Evolutionary conservation across 2,329 filamentous ascomycete genomes (phyloP).

Genomic region (Calonectria naviculata): DNA sequence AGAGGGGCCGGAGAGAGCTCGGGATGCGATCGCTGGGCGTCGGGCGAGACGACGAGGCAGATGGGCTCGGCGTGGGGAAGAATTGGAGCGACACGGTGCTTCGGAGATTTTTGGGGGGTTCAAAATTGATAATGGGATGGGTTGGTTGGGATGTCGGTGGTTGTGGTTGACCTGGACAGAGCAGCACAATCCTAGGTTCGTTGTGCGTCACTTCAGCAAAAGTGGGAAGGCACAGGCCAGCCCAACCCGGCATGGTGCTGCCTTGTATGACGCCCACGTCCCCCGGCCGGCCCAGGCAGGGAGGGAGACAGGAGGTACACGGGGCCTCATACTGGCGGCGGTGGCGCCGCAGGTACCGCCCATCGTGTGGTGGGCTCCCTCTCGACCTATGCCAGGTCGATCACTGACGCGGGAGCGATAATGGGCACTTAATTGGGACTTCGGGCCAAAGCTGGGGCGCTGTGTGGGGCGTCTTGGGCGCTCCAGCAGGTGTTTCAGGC

Average conservation of each 20-base stretch:
- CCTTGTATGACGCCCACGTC: conserved; percentile 38
- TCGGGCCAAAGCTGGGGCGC: not conserved
- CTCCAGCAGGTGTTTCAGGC: conserved; percentile 6
- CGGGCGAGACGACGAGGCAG: not conserved
- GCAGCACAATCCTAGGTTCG: not conserved
- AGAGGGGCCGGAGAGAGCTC: conserved; percentile 1
- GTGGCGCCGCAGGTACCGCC: conserved; percentile 9
- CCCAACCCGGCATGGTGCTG: conserved; percentile 19
- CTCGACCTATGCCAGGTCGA: conserved; percentile 6
- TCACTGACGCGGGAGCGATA: not conserved
- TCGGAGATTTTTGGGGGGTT: not conserved
- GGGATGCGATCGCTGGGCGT: not conserved
- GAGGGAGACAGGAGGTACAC: not conserved
- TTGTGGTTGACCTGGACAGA: not conserved
- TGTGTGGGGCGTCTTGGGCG: conserved; percentile 13
- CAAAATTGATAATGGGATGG: not conserved
- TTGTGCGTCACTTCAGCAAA: conserved; percentile 36
- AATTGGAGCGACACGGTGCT: not conserved
- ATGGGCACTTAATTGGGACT: not conserved
- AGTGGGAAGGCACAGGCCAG: conserved; percentile 36
- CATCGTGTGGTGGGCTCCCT: not conserved
- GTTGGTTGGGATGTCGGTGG: not conserved
- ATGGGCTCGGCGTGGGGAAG: not conserved
- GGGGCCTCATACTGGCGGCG: not conserved
- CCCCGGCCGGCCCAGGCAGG: not conserved